phyloP scores from a whole-genome alignment of 805 yeast genomes.

The Saturnispora bothae region DNA sequence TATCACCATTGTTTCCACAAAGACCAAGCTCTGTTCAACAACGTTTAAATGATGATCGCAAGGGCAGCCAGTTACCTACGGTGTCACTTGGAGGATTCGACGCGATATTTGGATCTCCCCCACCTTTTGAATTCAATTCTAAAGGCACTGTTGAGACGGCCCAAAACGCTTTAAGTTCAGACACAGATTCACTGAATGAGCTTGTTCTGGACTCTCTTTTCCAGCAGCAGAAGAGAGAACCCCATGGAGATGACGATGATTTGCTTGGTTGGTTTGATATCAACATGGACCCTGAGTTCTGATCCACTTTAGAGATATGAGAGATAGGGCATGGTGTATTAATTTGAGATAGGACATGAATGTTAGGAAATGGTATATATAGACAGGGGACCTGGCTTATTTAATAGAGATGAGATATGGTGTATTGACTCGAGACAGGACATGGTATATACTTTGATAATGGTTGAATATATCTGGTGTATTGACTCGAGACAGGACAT shows the following conservation, averaged over 20 bases:
- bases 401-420: too few relatives aligned
- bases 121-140: background rate
- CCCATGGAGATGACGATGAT: conserved; percentile 48
- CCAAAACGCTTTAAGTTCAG: conserved; percentile 13
- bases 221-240: conserved; percentile 75
- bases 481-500: too few relatives aligned
- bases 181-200: conserved; percentile 19
- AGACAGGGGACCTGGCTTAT: too few relatives aligned
- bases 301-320: too few relatives aligned
- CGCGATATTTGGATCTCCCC: conserved; percentile 10
- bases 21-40: background rate
- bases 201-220: conserved; percentile 43
- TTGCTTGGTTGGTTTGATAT: conserved; percentile 91
- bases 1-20: conserved; percentile 10
- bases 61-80: background rate
- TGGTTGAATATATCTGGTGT: too few relatives aligned
- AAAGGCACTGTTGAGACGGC: background rate
- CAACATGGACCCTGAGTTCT: conserved; percentile 58
- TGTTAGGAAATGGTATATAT: too few relatives aligned
- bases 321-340: too few relatives aligned
- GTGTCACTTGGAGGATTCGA: conserved; percentile 8
- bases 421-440: too few relatives aligned
- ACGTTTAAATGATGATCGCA: background rate
- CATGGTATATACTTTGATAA: too few relatives aligned
- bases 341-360: too few relatives aligned